phyloP scores from a whole-genome alignment of 345 rosid genomes.

The Psidium guajava region DNA sequence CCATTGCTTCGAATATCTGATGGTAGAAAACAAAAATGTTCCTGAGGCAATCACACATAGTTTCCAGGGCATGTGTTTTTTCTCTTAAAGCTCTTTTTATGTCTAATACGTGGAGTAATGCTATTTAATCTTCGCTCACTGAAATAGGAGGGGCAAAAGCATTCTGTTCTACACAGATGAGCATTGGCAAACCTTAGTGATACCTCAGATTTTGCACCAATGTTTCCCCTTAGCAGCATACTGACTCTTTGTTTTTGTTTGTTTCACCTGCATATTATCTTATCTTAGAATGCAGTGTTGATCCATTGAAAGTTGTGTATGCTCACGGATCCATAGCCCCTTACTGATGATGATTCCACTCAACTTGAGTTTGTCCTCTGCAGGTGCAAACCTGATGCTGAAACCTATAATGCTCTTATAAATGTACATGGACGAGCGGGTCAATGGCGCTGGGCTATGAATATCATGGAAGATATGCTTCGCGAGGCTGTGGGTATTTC shows the following conservation, averaged over 20 bases:
- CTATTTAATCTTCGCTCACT: neutral
- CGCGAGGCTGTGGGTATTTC: slow-evolving; percentile 71
- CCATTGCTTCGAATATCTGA: neutral
- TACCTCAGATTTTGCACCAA: neutral
- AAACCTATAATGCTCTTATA: slow-evolving; percentile 84
- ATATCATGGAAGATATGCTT: slow-evolving; percentile 84
- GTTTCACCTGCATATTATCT: neutral
- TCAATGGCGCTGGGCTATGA: slow-evolving; percentile 97
- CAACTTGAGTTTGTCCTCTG: neutral
- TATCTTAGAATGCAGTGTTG: neutral
- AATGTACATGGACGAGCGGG: slow-evolving; percentile 83
- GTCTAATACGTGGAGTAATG: neutral
- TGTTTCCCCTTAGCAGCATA: neutral
- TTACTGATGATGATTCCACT: neutral
- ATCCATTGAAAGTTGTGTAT: neutral
- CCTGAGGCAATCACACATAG: neutral
- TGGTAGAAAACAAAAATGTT: neutral
- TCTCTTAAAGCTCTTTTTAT: neutral
- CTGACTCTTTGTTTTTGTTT: neutral
- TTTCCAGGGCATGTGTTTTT: neutral
- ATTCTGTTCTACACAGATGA: neutral
- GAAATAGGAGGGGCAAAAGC: neutral
- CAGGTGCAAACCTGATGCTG: slow-evolving; percentile 89
- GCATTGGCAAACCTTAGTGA: neutral
- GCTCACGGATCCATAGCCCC: neutral